These are phyloP conservation scores for Capsicum baccatum DNA, from an alignment of 257 asterid species.

Conservation along the genomic window DNA sequence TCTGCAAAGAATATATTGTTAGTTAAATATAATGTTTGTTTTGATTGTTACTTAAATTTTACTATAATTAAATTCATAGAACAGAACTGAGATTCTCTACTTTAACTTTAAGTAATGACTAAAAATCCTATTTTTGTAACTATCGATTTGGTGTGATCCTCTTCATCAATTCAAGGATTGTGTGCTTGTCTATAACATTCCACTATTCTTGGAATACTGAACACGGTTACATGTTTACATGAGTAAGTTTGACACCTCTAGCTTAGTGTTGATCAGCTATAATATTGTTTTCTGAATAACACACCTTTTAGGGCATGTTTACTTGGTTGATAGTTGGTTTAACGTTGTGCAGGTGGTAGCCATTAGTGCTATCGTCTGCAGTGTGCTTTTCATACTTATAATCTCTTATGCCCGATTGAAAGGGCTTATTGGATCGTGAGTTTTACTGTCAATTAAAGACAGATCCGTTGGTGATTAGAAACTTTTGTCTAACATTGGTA, in stretches of 20 bases:
- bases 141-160: conserved; percentile 31
- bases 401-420: conserved; percentile 71
- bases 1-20: too few relatives aligned
- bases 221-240: conserved; percentile 79
- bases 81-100: too few relatives aligned
- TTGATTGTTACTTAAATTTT: too few relatives aligned
- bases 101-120: too few relatives aligned
- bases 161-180: conserved; percentile 81
- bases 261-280: not conserved
- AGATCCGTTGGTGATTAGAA: not conserved
- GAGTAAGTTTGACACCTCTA: conserved; percentile 53
- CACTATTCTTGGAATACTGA: conserved; percentile 66
- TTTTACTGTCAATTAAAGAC: not conserved
- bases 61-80: too few relatives aligned
- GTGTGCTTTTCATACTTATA: conserved; percentile 50
- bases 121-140: too few relatives aligned
- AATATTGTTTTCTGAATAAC: not conserved
- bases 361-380: conserved; percentile 39
- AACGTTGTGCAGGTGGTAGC: conserved; percentile 58
- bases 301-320: not conserved
- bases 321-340: not conserved
- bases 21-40: too few relatives aligned
- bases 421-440: conserved; percentile 83
- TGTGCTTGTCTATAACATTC: conserved; percentile 71
- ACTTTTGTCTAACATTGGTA: not conserved